A percentile compares a stretch with the other conserved stretches of the same genome.
Evolutionary conservation across 2,329 filamentous ascomycete species (phyloP).

Genomic region (Tolypocladium album): DNA sequence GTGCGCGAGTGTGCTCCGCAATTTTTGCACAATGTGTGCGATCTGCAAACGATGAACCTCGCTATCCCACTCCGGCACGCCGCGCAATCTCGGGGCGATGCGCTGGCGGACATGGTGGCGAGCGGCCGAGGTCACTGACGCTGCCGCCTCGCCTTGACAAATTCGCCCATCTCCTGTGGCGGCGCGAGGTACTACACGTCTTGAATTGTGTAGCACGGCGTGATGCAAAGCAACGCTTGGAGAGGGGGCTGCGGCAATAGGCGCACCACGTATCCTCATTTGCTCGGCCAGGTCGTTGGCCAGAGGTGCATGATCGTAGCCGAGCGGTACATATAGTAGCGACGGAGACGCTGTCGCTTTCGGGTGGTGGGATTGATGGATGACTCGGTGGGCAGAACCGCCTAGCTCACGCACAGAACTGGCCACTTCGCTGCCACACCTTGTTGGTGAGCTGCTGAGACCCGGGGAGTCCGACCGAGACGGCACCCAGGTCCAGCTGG

Average conservation of each 20-base stretch:
- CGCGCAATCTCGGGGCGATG: not conserved
- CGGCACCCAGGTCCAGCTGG: not conserved
- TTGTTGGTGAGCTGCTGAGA: not conserved
- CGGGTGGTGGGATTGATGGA: not conserved
- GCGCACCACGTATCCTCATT: not conserved
- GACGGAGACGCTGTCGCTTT: not conserved
- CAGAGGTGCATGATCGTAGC: not conserved
- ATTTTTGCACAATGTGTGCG: not conserved
- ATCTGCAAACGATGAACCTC: not conserved
- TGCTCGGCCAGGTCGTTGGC: not conserved
- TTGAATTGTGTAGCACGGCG: not conserved
- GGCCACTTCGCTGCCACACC: not conserved
- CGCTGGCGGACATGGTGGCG: not conserved
- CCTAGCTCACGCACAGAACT: not conserved
- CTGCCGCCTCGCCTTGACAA: not conserved
- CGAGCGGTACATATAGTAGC: not conserved
- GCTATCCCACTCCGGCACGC: not conserved
- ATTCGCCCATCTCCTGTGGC: not conserved
- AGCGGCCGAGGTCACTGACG: not conserved
- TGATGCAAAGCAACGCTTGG: not conserved
- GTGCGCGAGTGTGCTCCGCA: not conserved
- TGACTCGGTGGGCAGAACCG: not conserved
- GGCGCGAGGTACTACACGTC: not conserved
- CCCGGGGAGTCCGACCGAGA: not conserved
- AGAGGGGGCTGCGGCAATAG: not conserved